A percentile compares a stretch with the other conserved stretches of the same genome.
phyloP scores from a whole-genome alignment of 176 grass and related monocot species.

The Sorghum bicolor region Sorghum_bicolor_NCBIv3 NC_012879.2:59244001-59244500 shows the following conservation, averaged over 20 bases:
- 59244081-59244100: too few species aligned
- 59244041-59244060: too few species aligned
- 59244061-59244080: too few species aligned
- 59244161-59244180: slow-evolving; percentile 30
- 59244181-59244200: slow-evolving; percentile 5
- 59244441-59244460: not conserved
- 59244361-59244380: not conserved
- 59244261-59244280: not conserved
- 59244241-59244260: not conserved
- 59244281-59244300: not conserved
- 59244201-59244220: not conserved
- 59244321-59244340: not conserved
- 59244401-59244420: too few species aligned
- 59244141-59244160: slow-evolving; percentile 27
- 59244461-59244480: not conserved
- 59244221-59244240: not conserved
- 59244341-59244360: not conserved
- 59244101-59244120: too few species aligned
- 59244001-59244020: too few species aligned
- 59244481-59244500: not conserved
- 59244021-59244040: too few species aligned
- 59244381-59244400: not conserved
- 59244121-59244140: slow-evolving; percentile 33
- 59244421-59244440: too few species aligned
- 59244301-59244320: not conserved